A percentile compares a stretch with the other conserved stretches of the same genome.
These are phyloP conservation scores for Rhododendron simsii DNA, from an alignment of 148 eudicot genomes.

Conservation along the genomic window DNA sequence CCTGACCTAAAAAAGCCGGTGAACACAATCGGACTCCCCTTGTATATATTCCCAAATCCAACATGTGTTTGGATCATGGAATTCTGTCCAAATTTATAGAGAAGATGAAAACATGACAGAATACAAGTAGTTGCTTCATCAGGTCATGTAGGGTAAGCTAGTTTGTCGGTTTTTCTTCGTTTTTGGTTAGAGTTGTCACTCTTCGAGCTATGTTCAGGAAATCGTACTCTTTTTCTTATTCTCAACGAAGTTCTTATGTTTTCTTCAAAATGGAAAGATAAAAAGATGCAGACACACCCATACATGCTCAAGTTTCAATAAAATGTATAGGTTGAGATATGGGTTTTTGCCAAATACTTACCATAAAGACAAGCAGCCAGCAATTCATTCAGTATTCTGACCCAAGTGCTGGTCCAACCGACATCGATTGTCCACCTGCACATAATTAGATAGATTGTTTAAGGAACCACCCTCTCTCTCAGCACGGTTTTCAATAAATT, in stretches of 20 bases:
- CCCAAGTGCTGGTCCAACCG: slow-evolving; percentile 99
- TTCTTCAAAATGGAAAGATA: neutral
- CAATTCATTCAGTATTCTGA: slow-evolving; percentile 79
- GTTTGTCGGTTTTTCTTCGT: neutral
- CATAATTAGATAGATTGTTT: neutral
- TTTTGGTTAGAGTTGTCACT: neutral
- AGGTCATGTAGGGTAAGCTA: neutral
- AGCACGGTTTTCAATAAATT: too few relatives aligned
- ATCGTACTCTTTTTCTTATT: neutral
- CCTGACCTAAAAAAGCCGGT: neutral
- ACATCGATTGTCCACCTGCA: slow-evolving; percentile 88
- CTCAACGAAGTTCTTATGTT: neutral
- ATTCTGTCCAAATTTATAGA: neutral
- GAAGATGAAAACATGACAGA: neutral
- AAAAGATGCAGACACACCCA: neutral
- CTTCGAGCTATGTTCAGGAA: neutral
- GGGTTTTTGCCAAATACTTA: slow-evolving; percentile 26
- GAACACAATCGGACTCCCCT: neutral
- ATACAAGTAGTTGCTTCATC: neutral
- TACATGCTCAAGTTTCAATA: neutral
- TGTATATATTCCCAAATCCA: neutral
- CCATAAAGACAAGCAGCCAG: slow-evolving; percentile 81
- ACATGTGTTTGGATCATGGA: neutral
- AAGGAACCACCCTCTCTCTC: too few relatives aligned
- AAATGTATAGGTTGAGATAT: neutral